phyloP scores from a whole-genome alignment of 768 basidiomycete genomes.

The Hemileccinum impolitum region DNA sequence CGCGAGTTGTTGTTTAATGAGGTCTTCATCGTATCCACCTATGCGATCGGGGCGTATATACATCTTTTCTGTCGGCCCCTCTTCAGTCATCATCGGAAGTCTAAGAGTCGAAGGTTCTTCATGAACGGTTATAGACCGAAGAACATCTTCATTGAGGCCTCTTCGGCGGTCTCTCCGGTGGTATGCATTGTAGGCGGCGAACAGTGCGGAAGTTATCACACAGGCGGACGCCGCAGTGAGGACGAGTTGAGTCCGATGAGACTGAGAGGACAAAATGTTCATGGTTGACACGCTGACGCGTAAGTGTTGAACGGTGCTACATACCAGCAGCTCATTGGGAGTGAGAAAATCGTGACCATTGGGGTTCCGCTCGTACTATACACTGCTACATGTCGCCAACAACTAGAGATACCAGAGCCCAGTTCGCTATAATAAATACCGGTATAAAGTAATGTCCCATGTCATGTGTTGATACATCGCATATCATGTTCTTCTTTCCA shows the following conservation, averaged over 20 bases:
- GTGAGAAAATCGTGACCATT: not conserved
- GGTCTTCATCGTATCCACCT: conserved; percentile 64
- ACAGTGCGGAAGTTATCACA: conserved; percentile 51
- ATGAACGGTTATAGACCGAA: conserved; percentile 43
- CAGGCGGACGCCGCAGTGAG: conserved; percentile 65
- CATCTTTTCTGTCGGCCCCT: conserved; percentile 8
- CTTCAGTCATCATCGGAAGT: conserved; percentile 3
- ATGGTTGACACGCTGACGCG: conserved; percentile 12
- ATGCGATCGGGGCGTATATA: conserved; percentile 17
- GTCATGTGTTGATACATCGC: conserved; percentile 21
- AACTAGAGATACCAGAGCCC: conserved; percentile 6
- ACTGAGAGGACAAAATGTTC: conserved; percentile 31
- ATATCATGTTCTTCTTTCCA: conserved; percentile 5
- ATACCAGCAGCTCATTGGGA: not conserved
- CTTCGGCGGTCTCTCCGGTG: conserved; percentile 45
- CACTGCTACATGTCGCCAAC: conserved; percentile 2
- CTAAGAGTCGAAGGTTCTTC: not conserved
- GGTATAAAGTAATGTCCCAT: conserved; percentile 22
- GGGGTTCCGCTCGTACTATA: not conserved
- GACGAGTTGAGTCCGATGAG: conserved; percentile 64
- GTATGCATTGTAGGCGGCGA: conserved; percentile 58
- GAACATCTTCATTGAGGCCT: conserved; percentile 55
- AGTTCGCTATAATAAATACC: conserved; percentile 24
- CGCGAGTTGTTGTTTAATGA: conserved; percentile 87
- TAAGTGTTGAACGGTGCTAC: too few species aligned